Conservation (phyloP, 169 alveolate genomes). For the Plasmodium sp. region DNA sequence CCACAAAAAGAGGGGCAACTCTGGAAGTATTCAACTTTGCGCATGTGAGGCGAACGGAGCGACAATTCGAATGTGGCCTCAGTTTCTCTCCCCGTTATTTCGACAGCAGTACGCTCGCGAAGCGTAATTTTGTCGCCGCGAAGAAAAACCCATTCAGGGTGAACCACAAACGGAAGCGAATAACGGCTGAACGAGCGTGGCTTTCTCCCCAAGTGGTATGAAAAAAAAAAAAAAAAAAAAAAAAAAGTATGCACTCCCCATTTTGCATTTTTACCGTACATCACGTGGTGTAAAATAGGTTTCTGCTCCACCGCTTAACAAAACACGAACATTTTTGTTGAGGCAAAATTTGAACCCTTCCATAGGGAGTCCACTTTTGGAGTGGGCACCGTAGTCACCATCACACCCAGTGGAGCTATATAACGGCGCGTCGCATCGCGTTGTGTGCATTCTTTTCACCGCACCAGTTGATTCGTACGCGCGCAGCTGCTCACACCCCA, state of each 20-base stretch:
- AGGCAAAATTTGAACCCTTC: neutral
- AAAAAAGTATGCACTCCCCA: neutral
- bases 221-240: too few species aligned
- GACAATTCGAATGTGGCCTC: neutral
- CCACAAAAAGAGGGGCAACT: neutral
- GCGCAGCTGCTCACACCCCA: neutral
- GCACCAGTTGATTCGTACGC: neutral
- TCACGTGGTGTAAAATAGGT: neutral
- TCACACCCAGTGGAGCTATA: neutral
- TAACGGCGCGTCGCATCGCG: neutral
- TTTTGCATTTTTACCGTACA: neutral
- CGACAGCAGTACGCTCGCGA: neutral
- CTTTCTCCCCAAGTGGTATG: neutral
- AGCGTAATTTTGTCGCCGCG: neutral
- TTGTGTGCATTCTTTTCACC: too few species aligned
- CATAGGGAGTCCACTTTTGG: neutral
- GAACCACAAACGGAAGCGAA: neutral
- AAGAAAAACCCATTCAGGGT: neutral
- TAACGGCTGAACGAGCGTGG: neutral
- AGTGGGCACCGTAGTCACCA: neutral
- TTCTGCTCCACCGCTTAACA: neutral
- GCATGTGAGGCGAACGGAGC: neutral
- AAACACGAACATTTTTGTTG: neutral
- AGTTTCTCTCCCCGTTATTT: neutral
- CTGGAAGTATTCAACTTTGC: neutral